Conservation (phyloP, 306 rosid species). For the cucumber (Cucumis sativus) region DNA sequence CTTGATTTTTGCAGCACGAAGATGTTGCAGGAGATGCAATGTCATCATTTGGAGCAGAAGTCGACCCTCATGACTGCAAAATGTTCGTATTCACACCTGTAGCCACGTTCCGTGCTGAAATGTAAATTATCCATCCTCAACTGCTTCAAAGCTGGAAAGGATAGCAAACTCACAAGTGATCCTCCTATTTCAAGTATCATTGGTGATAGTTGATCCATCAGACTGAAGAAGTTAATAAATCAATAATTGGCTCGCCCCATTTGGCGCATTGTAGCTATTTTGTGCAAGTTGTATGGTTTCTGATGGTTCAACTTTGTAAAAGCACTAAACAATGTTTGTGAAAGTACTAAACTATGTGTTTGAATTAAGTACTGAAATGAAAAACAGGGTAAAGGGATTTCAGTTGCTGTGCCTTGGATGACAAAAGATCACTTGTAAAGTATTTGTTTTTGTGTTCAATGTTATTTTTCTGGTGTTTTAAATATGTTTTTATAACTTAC, state of each 20-base stretch:
- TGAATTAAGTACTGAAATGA: not conserved
- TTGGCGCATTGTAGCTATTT: not conserved
- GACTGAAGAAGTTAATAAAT: not conserved
- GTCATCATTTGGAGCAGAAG: slow-evolving; percentile 50
- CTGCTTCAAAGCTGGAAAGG: not conserved
- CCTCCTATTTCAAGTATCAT: not conserved
- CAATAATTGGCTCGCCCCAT: not conserved
- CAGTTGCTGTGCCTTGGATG: not conserved
- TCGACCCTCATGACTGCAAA: slow-evolving; percentile 47
- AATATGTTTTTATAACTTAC: too few relatives aligned
- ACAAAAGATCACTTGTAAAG: not conserved
- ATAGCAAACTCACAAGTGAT: not conserved
- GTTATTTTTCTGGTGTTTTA: too few relatives aligned
- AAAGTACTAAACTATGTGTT: not conserved
- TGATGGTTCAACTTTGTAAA: not conserved
- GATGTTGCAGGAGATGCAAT: slow-evolving; percentile 28
- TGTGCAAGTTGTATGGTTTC: not conserved
- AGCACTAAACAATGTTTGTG: not conserved
- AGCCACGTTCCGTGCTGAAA: not conserved
- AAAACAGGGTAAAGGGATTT: not conserved
- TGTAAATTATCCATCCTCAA: not conserved
- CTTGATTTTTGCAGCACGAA: slow-evolving; percentile 52
- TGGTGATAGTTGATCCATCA: not conserved
- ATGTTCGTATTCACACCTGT: slow-evolving; percentile 49
- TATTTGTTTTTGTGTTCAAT: not conserved